These are phyloP conservation scores for Aspergillus spinulosporus DNA, from an alignment of 2,329 filamentous ascomycete species.

Conservation along the genomic window DNA sequence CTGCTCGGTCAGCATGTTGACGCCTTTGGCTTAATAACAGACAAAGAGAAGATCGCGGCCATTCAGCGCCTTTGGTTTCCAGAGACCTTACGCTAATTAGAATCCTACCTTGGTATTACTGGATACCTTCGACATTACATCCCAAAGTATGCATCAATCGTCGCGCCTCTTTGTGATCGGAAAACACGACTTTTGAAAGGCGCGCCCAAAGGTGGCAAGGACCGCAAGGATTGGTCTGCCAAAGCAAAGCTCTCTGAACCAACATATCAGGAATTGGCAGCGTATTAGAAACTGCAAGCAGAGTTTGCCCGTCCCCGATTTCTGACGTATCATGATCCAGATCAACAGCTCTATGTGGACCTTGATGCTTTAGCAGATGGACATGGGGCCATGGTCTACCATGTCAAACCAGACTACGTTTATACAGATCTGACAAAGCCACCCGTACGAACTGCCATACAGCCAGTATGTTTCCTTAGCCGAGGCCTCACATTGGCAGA, in stretches of 20 bases:
- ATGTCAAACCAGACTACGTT: too few relatives aligned
- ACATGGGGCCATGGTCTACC: too few relatives aligned
- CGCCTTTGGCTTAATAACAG: not conserved
- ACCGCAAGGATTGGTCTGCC: not conserved
- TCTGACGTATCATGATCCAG: too few relatives aligned
- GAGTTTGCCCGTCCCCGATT: too few relatives aligned
- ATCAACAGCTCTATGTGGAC: too few relatives aligned
- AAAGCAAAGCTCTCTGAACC: too few relatives aligned
- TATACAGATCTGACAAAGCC: not conserved
- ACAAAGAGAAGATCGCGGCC: not conserved
- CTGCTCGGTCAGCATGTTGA: not conserved
- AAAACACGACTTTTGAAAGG: not conserved
- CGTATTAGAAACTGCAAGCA: too few relatives aligned
- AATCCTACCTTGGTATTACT: not conserved
- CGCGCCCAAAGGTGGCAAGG: not conserved
- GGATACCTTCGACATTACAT: not conserved
- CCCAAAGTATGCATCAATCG: not conserved
- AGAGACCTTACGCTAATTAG: not conserved
- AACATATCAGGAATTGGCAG: too few relatives aligned
- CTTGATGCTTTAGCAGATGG: too few relatives aligned
- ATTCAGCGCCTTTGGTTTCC: not conserved
- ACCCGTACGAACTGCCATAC: not conserved
- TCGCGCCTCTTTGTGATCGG: not conserved
- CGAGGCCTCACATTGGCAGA: not conserved
- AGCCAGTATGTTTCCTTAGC: not conserved